These are phyloP conservation scores for Melampsora americana DNA, from an alignment of 1,284 basidiomycete genomes.

Conservation along the genomic window DNA sequence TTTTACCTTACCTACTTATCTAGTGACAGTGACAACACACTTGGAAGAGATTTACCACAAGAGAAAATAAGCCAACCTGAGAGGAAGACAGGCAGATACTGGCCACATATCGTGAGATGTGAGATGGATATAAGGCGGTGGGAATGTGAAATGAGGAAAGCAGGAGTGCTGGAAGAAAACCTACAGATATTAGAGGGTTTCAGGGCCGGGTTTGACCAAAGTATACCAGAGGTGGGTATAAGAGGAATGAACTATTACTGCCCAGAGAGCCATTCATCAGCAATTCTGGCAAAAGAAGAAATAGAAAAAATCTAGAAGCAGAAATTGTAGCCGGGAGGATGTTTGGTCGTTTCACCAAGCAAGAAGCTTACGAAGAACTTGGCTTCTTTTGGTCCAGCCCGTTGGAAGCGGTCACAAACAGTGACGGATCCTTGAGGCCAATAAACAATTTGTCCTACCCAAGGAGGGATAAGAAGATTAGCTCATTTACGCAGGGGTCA, in stretches of 20 bases:
- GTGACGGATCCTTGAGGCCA: conserved; percentile 8
- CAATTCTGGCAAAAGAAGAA: not conserved
- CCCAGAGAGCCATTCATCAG: not conserved
- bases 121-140: too few species aligned
- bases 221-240: not conserved
- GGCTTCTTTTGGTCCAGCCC: not conserved
- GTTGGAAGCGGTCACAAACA: not conserved
- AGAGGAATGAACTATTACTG: not conserved
- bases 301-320: not conserved
- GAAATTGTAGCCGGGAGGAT: not conserved
- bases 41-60: too few species aligned
- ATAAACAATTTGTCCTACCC: conserved; percentile 18
- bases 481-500: too few species aligned
- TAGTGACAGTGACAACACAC: too few species aligned
- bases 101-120: too few species aligned
- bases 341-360: not conserved
- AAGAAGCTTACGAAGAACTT: not conserved
- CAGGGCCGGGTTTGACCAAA: too few species aligned
- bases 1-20: too few species aligned
- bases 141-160: too few species aligned
- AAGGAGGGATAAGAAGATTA: not conserved
- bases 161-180: too few species aligned
- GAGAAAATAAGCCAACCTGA: too few species aligned
- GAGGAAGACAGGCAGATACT: too few species aligned
- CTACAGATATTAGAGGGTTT: too few species aligned